A percentile compares a stretch with the other conserved stretches of the same genome.
These are phyloP conservation scores for Fusarium sp. DNA, from an alignment of 2,329 filamentous ascomycete species.

Conservation along the genomic window DNA sequence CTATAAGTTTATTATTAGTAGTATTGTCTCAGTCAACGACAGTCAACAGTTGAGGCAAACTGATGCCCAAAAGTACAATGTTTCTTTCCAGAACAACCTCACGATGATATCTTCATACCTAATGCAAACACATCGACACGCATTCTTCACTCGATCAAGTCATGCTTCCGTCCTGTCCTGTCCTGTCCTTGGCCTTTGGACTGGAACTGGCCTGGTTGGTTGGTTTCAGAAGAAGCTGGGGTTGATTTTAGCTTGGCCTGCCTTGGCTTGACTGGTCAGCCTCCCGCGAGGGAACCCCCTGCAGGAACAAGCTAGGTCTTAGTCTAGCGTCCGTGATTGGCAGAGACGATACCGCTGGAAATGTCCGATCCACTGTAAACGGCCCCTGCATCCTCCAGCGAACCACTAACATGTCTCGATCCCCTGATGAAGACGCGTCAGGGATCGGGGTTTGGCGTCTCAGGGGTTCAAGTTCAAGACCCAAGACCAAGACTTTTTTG, in stretches of 20 bases:
- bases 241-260: conserved; percentile 26
- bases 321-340: conserved; percentile 14
- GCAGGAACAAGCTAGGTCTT: conserved; percentile 20
- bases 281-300: conserved; percentile 27
- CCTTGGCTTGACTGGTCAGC: conserved; percentile 29
- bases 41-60: background rate
- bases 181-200: background rate
- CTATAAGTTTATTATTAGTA: conserved; percentile 13
- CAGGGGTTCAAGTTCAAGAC: conserved; percentile 34
- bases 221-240: conserved; percentile 45
- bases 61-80: background rate
- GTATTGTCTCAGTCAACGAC: background rate
- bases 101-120: background rate
- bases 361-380: background rate
- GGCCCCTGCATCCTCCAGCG: background rate
- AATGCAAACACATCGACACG: background rate
- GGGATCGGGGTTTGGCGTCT: conserved; percentile 27
- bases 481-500: background rate
- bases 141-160: conserved; percentile 15
- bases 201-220: background rate
- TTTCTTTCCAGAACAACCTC: background rate
- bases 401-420: conserved; percentile 21
- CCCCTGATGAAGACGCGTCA: conserved; percentile 23
- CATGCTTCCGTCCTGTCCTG: background rate
- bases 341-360: conserved; percentile 1